Evolutionary conservation across 2,329 filamentous ascomycete species (phyloP).

Genomic region (Cladosporium velox): DNA sequence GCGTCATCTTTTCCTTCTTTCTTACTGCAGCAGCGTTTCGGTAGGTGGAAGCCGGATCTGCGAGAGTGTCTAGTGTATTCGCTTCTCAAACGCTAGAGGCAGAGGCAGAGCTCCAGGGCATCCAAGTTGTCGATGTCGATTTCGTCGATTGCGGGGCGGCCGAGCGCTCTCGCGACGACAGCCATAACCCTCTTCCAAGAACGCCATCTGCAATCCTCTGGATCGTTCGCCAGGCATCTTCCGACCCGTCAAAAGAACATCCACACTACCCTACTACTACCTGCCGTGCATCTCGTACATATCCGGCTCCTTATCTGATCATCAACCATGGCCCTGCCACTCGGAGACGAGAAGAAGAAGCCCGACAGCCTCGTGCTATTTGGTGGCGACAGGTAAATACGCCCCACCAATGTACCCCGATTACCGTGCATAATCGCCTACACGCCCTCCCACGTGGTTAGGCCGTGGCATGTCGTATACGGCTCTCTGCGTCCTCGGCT

Average conservation of each 20-base stretch:
- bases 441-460: constrained; percentile 8
- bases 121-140: neutral
- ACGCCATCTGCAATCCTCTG: neutral
- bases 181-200: neutral
- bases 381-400: constrained; percentile 36
- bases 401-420: constrained; percentile 16
- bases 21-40: constrained; percentile 6
- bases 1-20: constrained; percentile 2
- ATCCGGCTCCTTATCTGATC: constrained; percentile 9
- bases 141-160: neutral
- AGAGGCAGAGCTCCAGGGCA: neutral
- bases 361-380: constrained; percentile 32
- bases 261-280: neutral
- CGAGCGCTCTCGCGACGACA: neutral
- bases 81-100: neutral
- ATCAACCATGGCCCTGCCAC: constrained; percentile 4
- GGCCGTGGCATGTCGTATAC: neutral
- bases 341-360: constrained; percentile 22
- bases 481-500: constrained; percentile 2
- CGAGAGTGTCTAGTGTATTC: neutral
- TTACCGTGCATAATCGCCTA: constrained; percentile 14
- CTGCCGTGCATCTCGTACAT: no score
- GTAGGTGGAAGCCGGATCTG: constrained; percentile 13
- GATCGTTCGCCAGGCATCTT: constrained; percentile 6
- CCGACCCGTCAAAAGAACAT: neutral